phyloP scores from a whole-genome alignment of 306 rosid genomes.

The Castanospermum australe region DNA sequence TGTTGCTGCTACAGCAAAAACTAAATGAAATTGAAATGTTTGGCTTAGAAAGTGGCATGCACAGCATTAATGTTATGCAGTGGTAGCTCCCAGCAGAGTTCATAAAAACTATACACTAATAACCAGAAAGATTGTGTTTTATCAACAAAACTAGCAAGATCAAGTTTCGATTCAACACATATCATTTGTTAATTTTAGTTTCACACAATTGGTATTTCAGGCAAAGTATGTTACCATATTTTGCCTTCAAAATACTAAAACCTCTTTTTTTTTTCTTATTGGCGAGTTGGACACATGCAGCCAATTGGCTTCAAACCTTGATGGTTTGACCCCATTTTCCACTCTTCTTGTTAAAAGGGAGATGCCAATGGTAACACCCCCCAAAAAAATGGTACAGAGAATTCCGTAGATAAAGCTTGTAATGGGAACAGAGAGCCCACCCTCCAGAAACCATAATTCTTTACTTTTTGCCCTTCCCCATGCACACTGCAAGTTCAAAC shows the following conservation, averaged over 20 bases:
- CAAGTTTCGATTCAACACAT: not conserved
- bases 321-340: not conserved
- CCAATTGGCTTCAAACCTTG: not conserved
- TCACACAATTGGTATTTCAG: not conserved
- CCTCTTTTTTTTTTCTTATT: not conserved
- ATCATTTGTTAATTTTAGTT: not conserved
- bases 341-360: not conserved
- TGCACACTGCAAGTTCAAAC: not conserved
- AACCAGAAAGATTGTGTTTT: not conserved
- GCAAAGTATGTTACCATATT: not conserved
- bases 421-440: conserved; percentile 1
- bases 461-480: not conserved
- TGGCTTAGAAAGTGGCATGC: not conserved
- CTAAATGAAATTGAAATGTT: not conserved
- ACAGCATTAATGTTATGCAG: not conserved
- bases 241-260: not conserved
- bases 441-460: not conserved
- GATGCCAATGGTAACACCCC: not conserved
- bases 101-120: not conserved
- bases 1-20: not conserved
- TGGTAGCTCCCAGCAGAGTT: not conserved
- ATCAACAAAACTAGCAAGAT: not conserved
- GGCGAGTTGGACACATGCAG: not conserved
- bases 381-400: not conserved
- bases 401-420: not conserved